These are phyloP conservation scores for Termitomyces eurrhizus DNA, from an alignment of 768 basidiomycete species.

Conservation along the genomic window DNA sequence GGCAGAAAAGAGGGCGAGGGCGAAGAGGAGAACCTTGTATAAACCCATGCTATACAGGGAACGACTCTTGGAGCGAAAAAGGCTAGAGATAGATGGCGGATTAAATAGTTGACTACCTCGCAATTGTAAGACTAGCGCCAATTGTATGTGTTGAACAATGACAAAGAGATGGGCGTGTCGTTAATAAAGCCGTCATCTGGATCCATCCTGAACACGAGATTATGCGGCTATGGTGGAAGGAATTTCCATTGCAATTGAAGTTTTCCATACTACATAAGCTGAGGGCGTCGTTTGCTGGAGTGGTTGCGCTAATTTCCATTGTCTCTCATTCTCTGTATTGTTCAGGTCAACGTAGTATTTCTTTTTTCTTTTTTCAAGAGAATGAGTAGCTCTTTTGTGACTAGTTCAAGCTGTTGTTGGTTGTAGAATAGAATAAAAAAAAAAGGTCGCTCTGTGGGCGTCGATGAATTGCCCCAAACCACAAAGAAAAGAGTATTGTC, in stretches of 20 bases:
- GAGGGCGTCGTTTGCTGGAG: background rate
- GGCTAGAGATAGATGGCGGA: background rate
- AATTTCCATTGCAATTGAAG: background rate
- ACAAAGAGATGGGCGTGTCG: background rate
- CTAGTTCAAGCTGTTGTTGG: background rate
- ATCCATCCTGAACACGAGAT: background rate
- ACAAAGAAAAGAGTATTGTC: background rate
- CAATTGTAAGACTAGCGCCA: too few relatives aligned
- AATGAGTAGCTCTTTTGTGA: background rate
- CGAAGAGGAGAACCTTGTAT: slow-evolving; percentile 12
- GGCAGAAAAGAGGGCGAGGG: slow-evolving; percentile 27
- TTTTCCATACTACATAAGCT: too few relatives aligned
- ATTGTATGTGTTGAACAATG: too few relatives aligned
- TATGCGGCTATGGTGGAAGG: background rate
- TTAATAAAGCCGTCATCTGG: background rate
- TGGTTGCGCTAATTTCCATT: background rate
- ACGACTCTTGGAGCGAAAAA: background rate
- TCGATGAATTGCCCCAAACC: background rate
- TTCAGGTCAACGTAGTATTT: too few relatives aligned
- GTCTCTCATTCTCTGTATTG: background rate
- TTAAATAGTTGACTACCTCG: too few relatives aligned
- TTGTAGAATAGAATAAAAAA: background rate
- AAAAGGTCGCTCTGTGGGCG: background rate
- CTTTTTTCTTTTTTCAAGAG: too few relatives aligned
- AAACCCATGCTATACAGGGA: background rate